Evolutionary conservation across 768 basidiomycete genomes (phyloP), one percentile per base, ranked within the genome.

Genomic region (Amanita phalloides): DNA sequence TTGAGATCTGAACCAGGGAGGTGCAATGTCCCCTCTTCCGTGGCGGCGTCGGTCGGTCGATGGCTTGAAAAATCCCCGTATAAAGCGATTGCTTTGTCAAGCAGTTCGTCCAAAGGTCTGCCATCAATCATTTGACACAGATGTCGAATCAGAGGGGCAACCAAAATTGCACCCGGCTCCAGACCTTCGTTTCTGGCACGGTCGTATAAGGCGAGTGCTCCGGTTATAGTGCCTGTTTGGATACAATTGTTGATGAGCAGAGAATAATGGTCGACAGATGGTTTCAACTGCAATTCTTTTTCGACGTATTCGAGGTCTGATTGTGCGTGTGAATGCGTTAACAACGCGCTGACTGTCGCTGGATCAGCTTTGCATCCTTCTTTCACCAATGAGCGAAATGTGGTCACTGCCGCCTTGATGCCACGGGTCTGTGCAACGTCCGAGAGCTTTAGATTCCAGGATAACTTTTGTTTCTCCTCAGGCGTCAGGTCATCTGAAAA

Each of bases 1-100:
- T 71, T 67, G 17, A 70, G 62, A 55, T 79, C 76, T 1, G 78
- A 78, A 0, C 76, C 75, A 3, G 48, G 45, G 49, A 58, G 62
- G 51, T 58, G 50, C 30, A 38, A 47, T 25, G 61, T 57, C n/a
- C 49, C 53, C 11, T 45, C 62, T 38, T 62, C 43, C 20, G 46
- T 13, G 11, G 63, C 44, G 20, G 57, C 47, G 1, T 62, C 54
- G 11, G 62, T 56, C 2, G 69, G 68, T 28, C 58, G 58, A n/a
- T 63, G 61, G 32, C 54, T 60, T 4, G 68, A 63, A 26, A 82
- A 67, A 38, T 79, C 77, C 13, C 59, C 60, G 57, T 82, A 84
- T 0, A 86, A 61, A 7, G 59, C 58, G 4, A 88, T 63, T 3
- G 84, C 85, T 38, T 61, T 64, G 55, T 81, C 75, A 49, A 88